Conservation (phyloP, 257 asterid species). For the Echites panduratus region DNA sequence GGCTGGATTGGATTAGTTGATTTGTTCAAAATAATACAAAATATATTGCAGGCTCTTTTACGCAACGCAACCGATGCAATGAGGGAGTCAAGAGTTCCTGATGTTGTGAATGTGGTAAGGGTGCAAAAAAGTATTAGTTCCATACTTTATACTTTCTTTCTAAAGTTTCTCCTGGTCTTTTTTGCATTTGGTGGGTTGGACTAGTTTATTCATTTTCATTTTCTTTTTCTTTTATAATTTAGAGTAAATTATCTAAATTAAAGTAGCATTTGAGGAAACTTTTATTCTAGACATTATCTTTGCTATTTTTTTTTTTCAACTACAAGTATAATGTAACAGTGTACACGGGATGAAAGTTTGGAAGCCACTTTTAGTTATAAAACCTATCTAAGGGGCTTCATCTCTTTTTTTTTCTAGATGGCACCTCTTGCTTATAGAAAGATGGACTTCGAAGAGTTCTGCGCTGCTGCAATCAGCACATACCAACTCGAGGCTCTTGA, state of each 20-base stretch:
- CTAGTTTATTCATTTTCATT: no score
- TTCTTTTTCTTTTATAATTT: no score
- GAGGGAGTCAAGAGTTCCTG: conserved; percentile 83
- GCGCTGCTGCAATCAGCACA: conserved; percentile 85
- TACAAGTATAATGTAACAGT: background rate
- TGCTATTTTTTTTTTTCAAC: background rate
- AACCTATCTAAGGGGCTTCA: background rate
- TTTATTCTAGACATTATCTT: background rate
- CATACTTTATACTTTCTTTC: no score
- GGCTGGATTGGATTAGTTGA: background rate
- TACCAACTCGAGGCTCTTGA: conserved; percentile 85
- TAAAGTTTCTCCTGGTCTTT: conserved; percentile 8
- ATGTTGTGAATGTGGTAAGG: conserved; percentile 71
- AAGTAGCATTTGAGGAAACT: background rate
- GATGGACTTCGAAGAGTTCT: conserved; percentile 82
- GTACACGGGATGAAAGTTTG: background rate
- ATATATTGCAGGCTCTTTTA: conserved; percentile 65
- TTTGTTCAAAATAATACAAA: conserved; percentile 7
- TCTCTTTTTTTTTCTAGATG: conserved; percentile 44
- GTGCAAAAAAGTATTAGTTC: background rate
- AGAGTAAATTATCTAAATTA: no score
- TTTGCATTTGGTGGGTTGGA: no score
- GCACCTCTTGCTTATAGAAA: conserved; percentile 60
- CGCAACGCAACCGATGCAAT: conserved; percentile 83
- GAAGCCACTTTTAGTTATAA: background rate